Conservation (phyloP, 257 asterid species). For the Salvia rosmarinus region DNA sequence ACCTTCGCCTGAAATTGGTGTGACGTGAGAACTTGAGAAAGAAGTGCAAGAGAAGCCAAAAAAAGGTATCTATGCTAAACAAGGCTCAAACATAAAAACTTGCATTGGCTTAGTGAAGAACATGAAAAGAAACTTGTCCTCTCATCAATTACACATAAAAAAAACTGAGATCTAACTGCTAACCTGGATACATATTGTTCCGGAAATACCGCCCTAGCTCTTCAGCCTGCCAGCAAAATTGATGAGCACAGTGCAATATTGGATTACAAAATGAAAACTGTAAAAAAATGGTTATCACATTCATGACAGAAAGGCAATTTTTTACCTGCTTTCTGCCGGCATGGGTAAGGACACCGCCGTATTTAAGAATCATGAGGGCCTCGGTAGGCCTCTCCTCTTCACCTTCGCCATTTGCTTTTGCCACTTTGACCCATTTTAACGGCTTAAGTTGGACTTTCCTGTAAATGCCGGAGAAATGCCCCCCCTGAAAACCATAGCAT, state of each 20-base stretch:
- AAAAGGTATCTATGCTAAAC: neutral
- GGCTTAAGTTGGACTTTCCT: constrained; percentile 98
- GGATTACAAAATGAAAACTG: constrained; percentile 6
- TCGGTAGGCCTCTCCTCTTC: constrained; percentile 92
- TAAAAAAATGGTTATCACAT: neutral
- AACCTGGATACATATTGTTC: constrained; percentile 97
- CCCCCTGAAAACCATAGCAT: constrained; percentile 65
- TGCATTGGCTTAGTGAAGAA: too few relatives aligned
- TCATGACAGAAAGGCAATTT: neutral
- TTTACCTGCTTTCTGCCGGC: constrained; percentile 96
- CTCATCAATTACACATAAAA: too few relatives aligned
- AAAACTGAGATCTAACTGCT: constrained; percentile 7
- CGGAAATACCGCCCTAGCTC: constrained; percentile 94
- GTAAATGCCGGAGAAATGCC: constrained; percentile 97
- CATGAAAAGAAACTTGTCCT: too few relatives aligned
- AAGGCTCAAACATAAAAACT: neutral
- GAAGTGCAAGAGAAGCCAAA: neutral
- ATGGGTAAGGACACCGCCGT: constrained; percentile 99
- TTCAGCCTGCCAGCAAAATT: constrained; percentile 77
- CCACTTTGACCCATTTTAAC: constrained; percentile 80
- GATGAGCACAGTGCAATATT: constrained; percentile 22
- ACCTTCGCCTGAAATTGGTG: constrained; percentile 78
- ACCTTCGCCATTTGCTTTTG: constrained; percentile 78
- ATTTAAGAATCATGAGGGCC: constrained; percentile 97
- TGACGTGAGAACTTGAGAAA: constrained; percentile 20